Base-by-base conservation (phyloP, 202 grass and related monocot species). In the Schoenoplectus triqueter region DNA sequence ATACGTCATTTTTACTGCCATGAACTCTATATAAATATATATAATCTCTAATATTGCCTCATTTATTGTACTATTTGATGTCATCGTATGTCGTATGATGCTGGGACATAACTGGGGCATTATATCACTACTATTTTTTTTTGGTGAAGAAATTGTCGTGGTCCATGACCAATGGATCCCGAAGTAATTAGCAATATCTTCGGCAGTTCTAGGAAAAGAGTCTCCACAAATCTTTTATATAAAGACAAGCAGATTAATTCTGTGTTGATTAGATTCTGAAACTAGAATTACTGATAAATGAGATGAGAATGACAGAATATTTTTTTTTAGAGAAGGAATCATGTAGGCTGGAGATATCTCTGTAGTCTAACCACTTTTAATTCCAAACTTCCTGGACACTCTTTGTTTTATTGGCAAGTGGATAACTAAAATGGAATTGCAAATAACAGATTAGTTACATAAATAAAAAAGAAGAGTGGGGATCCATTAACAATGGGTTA, bases 371-470 rank as follows among this genome's bases (percentile, higher is more conserved):
- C 45, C 56, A 6, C 73, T 78, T 42, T 18, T 44, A 78, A 61
- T 78, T 78, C 74, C 54, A 61, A 78, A 54, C 74, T 78, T 78
- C 74, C 44, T 78, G 56, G 74, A 60, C 54, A 78, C 54, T 4
- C 10, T 44, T 61, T 61, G 54, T 6, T 76, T 60, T 9, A 54
- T 78, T 18, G 14, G 54, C 44, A 42, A 10, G 31, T 42, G 3
- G 52, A 78, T 42, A 15, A 59, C 1, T 39, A 31, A 31, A 31
- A 31, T 31, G 31, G 31, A 41, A 57, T 48, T 57, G 2, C 2
- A 60, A 40, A 62, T 62, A 6, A n/a, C 59, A 62, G n/a, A 62
- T 59, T 4, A 15, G 56, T 59, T 31, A 31, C 31, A 31, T 31
- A 31, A 31, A 31, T 31, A 31, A 31, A 31, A 31, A 31, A 31